These are phyloP conservation scores for Magnolia sinica DNA, from an alignment of 164 flowering plant genomes.

Conservation along the genomic window DNA sequence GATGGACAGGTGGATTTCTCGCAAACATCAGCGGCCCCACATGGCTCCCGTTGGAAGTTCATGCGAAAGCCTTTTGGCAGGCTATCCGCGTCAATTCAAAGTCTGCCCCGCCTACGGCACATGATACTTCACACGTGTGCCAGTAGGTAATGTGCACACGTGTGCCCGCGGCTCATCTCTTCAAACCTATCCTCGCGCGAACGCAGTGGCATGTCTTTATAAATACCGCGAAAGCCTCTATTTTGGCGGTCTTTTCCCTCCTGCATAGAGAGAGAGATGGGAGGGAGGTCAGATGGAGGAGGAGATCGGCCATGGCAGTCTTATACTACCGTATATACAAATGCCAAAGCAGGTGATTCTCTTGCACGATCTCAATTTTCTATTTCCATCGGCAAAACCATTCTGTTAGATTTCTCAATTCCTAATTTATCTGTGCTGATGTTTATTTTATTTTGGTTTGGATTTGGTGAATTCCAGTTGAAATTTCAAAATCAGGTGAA, in stretches of 20 bases:
- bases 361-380: background rate
- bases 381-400: background rate
- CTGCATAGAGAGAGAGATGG: conserved; percentile 13
- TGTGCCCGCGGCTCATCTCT: background rate
- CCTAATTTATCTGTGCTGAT: background rate
- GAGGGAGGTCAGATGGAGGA: conserved; percentile 22
- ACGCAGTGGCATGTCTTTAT: background rate
- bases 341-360: conserved; percentile 84
- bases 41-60: too few species aligned
- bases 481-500: too few species aligned
- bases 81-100: too few species aligned
- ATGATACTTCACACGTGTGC: background rate
- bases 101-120: too few species aligned
- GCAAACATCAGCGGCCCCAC: too few species aligned
- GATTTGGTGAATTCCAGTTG: background rate
- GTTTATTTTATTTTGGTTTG: too few species aligned
- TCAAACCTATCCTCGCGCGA: background rate
- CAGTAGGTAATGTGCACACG: background rate
- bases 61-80: too few species aligned
- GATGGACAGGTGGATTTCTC: too few species aligned
- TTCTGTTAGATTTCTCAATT: background rate
- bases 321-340: conserved; percentile 82
- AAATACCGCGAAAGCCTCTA: background rate
- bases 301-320: conserved; percentile 84
- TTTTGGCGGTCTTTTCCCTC: background rate